These are phyloP conservation scores for Mucor irregularis DNA, from an alignment of 371 early-diverging fungal species.

Conservation along the genomic window DNA sequence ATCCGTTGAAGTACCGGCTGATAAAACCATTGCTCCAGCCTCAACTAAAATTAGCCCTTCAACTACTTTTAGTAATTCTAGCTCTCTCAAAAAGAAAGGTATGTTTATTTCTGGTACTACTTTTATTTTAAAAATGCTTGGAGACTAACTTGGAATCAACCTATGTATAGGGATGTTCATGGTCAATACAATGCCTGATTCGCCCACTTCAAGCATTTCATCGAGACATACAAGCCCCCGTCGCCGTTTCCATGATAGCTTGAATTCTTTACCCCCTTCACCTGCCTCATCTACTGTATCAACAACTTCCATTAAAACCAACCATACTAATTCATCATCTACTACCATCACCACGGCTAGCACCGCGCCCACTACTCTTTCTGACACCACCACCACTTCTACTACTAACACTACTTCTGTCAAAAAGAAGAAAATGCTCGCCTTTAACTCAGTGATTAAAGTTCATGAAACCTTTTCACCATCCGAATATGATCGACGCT, in stretches of 20 bases:
- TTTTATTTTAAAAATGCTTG: too few species aligned
- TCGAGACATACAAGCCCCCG: constrained; percentile 3
- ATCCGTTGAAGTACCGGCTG: constrained; percentile 8
- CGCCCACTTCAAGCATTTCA: constrained; percentile 19
- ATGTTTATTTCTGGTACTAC: too few species aligned
- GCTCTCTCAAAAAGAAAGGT: too few species aligned
- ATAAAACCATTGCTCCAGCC: background rate
- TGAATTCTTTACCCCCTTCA: constrained; percentile 9
- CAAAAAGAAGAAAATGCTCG: constrained; percentile 12
- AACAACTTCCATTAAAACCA: background rate
- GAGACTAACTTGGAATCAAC: too few species aligned
- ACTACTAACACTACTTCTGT: background rate
- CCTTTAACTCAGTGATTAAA: constrained; percentile 21
- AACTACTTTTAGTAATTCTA: too few species aligned
- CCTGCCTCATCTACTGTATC: constrained; percentile 24
- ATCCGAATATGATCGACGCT: constrained; percentile 69
- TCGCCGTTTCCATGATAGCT: constrained; percentile 3
- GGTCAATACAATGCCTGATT: constrained; percentile 21
- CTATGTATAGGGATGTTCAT: too few species aligned
- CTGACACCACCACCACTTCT: background rate
- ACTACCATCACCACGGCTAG: background rate
- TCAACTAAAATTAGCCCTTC: background rate
- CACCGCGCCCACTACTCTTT: background rate
- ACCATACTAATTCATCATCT: background rate
- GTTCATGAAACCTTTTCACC: constrained; percentile 62